phyloP scores from a whole-genome alignment of 176 grass and related monocot species.

The Themeda triandra region DNA sequence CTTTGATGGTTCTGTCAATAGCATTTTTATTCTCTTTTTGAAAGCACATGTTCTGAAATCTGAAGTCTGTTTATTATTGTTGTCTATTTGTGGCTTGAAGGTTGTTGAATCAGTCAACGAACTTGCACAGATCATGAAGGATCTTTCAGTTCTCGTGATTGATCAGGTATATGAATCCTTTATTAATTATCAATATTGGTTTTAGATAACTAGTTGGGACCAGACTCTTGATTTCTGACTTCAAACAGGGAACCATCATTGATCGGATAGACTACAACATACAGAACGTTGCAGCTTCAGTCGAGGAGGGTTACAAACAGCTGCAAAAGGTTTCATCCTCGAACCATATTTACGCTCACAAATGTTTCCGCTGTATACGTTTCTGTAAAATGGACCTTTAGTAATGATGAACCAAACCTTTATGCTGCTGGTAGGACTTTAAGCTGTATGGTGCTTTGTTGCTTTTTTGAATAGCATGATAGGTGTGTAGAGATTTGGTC shows the following conservation, averaged over 20 bases:
- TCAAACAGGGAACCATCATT: slow-evolving; percentile 85
- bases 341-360: not conserved
- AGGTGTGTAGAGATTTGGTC: not conserved
- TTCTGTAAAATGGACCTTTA: not conserved
- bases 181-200: slow-evolving; percentile 15
- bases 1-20: not conserved
- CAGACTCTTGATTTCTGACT: slow-evolving; percentile 20
- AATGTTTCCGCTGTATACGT: not conserved
- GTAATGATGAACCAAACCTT: not conserved
- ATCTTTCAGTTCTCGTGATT: slow-evolving; percentile 95
- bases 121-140: slow-evolving; percentile 99
- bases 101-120: slow-evolving; percentile 94
- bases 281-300: slow-evolving; percentile 85
- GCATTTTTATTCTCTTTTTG: not conserved
- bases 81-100: slow-evolving; percentile 64
- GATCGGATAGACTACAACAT: slow-evolving; percentile 98
- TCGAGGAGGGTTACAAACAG: slow-evolving; percentile 94
- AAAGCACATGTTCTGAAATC: not conserved
- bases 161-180: slow-evolving; percentile 71
- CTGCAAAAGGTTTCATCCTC: slow-evolving; percentile 67
- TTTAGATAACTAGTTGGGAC: not conserved
- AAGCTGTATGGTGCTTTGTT: not conserved
- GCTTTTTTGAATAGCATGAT: not conserved
- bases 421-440: not conserved
- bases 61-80: not conserved